These are phyloP conservation scores for Lactuca saligna DNA, from an alignment of 129 eudicot genomes.

Conservation along the genomic window DNA sequence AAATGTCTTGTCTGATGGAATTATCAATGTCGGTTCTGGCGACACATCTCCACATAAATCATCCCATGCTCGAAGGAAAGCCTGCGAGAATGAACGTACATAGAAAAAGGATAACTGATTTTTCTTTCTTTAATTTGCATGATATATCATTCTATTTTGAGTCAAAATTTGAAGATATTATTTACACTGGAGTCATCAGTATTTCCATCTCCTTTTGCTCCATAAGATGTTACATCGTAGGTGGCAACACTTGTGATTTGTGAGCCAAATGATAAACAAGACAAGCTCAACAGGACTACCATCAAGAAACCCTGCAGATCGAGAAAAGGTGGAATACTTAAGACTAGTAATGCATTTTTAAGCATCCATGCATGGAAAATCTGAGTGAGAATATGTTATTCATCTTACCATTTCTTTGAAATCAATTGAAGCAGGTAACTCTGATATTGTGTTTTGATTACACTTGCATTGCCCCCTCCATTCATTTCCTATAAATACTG, in stretches of 20 bases:
- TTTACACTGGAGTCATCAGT: constrained; percentile 28
- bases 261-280: neutral
- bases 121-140: neutral
- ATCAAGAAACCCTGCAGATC: constrained; percentile 6
- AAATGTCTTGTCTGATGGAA: constrained; percentile 31
- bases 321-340: neutral
- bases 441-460: no score
- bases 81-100: constrained; percentile 17
- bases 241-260: neutral
- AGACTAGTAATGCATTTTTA: neutral
- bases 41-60: constrained; percentile 29
- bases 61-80: constrained; percentile 38
- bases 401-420: neutral
- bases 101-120: neutral
- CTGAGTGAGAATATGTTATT: no score
- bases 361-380: neutral
- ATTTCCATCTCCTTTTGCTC: neutral
- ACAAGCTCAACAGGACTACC: neutral
- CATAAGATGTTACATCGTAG: neutral
- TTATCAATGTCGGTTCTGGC: constrained; percentile 4
- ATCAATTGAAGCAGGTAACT: no score
- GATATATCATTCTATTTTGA: neutral
- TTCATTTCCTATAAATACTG: no score
- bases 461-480: no score
- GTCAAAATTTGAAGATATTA: neutral